A percentile compares a stretch with the other conserved stretches of the same genome.
Evolutionary conservation across 495 filamentous ascomycete genomes (phyloP).

Genomic region (Xylaria curta): DNA sequence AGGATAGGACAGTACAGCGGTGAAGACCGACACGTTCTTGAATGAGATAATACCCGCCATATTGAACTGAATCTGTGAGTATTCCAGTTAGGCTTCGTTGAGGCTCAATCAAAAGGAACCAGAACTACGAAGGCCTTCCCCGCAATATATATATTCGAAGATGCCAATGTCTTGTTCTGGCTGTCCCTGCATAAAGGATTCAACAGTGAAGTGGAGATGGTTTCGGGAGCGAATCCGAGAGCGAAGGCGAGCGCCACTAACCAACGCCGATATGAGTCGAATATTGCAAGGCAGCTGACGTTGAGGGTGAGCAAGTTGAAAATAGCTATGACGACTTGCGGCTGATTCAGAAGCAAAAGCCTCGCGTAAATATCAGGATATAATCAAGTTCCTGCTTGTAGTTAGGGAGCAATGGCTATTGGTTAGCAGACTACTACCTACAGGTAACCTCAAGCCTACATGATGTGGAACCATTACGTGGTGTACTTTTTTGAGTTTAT

Average conservation of each 20-base stretch:
- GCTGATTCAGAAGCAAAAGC: background rate
- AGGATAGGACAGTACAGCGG: constrained; percentile 22
- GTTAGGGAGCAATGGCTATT: background rate
- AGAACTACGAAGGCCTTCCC: background rate
- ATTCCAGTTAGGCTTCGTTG: background rate
- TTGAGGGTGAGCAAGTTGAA: background rate
- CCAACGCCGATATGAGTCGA: background rate
- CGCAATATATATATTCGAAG: constrained; percentile 1
- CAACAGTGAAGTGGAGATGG: background rate
- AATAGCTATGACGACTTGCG: background rate
- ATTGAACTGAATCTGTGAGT: background rate
- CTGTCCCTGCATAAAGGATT: background rate
- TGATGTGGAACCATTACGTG: background rate
- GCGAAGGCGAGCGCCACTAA: background rate
- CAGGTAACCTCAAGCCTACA: background rate
- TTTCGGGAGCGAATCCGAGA: constrained; percentile 3
- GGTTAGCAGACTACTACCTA: background rate
- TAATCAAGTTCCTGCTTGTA: background rate
- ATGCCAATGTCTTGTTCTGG: background rate
- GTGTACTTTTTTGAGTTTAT: background rate
- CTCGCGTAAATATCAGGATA: background rate
- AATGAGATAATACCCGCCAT: constrained; percentile 9
- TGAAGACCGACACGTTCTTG: background rate
- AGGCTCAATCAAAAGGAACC: background rate
- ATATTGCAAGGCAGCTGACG: background rate